These are phyloP conservation scores for Solanum lycopersicoides DNA, from an alignment of 257 asterid genomes.

Conservation along the genomic window DNA sequence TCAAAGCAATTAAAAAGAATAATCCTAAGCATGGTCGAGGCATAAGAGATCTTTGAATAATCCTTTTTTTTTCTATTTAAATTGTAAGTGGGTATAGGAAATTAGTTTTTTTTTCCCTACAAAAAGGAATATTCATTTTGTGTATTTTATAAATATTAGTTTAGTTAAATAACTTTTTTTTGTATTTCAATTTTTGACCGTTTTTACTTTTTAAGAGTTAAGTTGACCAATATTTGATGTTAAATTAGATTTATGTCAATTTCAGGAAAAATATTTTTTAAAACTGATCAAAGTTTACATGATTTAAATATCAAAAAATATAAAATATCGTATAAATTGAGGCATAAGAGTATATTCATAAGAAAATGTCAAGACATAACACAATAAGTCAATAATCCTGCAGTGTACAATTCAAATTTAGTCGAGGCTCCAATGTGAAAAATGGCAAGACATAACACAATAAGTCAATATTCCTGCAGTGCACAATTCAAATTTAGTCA, in stretches of 20 bases:
- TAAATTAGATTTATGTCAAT: neutral
- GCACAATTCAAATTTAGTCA: no score
- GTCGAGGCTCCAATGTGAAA: no score
- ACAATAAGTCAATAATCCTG: rapidly evolving
- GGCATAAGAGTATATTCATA: neutral
- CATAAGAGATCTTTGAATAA: neutral
- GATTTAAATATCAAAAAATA: neutral
- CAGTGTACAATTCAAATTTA: no score
- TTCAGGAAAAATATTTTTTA: neutral
- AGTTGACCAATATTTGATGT: neutral
- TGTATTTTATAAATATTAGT: neutral
- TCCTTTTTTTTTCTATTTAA: neutral
- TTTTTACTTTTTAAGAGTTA: neutral
- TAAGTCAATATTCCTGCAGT: no score
- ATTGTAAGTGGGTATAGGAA: neutral
- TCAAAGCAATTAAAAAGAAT: neutral
- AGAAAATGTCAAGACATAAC: neutral
- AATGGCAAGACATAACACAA: no score
- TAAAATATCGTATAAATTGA: neutral
- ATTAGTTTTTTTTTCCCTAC: neutral
- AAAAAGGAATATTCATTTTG: neutral
- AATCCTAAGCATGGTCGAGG: neutral
- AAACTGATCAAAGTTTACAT: neutral
- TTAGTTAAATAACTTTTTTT: neutral
- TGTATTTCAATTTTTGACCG: rapidly evolving